Conservation (phyloP, 108 stramenopile genomes). For the Bacterosira constricta region DNA sequence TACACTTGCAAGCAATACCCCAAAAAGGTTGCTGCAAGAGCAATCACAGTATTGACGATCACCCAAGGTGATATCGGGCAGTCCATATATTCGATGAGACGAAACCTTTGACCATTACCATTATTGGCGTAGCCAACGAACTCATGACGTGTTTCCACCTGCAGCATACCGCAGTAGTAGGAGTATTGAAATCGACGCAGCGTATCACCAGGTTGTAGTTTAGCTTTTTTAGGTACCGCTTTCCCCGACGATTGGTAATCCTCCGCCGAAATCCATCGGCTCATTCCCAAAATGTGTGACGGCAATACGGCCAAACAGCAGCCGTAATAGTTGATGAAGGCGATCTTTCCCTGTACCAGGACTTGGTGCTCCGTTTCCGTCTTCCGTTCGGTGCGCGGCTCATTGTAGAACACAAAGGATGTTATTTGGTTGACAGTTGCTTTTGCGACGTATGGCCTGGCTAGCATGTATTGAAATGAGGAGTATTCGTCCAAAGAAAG, state of each 20-base stretch:
- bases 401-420: slow-evolving; percentile 10
- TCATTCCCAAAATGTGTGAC: slow-evolving; percentile 11
- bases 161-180: background rate
- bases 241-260: background rate
- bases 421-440: background rate
- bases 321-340: background rate
- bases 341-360: background rate
- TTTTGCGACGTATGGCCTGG: background rate
- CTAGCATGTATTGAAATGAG: slow-evolving; percentile 7
- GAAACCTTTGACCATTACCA: background rate
- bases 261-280: slow-evolving; percentile 12
- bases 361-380: background rate
- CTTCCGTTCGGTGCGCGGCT: background rate
- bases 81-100: slow-evolving; percentile 3
- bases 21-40: background rate
- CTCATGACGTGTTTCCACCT: slow-evolving; percentile 3
- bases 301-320: slow-evolving; percentile 15
- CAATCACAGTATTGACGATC: background rate
- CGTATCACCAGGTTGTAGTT: background rate
- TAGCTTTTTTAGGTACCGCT: background rate
- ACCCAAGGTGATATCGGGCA: background rate
- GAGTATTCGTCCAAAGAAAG: slow-evolving; percentile 7
- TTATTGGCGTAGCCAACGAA: background rate
- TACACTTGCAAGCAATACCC: background rate
- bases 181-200: slow-evolving; percentile 8